Evolutionary conservation across 768 basidiomycete species (phyloP).

Genomic region (Tubosaeta brunneosetosa): DNA sequence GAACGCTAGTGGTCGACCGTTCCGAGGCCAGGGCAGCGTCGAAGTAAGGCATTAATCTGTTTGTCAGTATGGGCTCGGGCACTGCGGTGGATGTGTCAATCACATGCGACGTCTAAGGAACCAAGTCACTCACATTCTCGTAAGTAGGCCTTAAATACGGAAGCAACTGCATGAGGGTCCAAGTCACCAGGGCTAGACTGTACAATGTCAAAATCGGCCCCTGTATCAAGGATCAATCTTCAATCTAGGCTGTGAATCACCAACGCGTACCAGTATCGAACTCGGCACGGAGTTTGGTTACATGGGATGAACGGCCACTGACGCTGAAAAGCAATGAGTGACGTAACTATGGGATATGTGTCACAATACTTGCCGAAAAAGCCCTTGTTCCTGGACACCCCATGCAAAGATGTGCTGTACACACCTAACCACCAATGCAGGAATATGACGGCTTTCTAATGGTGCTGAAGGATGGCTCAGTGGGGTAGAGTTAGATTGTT

Average conservation of each 20-base stretch:
- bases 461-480: slow-evolving; percentile 20
- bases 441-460: slow-evolving; percentile 52
- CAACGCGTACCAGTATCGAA: slow-evolving; percentile 67
- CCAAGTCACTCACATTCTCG: slow-evolving; percentile 71
- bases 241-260: neutral
- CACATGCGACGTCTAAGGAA: neutral
- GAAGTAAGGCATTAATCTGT: slow-evolving; percentile 65
- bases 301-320: slow-evolving; percentile 78
- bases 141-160: slow-evolving; percentile 87
- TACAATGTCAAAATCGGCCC: slow-evolving; percentile 81
- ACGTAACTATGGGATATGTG: neutral
- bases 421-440: slow-evolving; percentile 77
- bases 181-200: slow-evolving; percentile 79
- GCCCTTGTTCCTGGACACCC: slow-evolving; percentile 83
- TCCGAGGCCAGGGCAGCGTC: slow-evolving; percentile 70
- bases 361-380: slow-evolving; percentile 64
- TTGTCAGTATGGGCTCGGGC: slow-evolving; percentile 81
- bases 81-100: slow-evolving; percentile 45
- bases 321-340: slow-evolving; percentile 46
- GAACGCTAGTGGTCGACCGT: slow-evolving; percentile 29
- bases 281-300: slow-evolving; percentile 66
- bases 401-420: slow-evolving; percentile 77
- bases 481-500: neutral
- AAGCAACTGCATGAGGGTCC: slow-evolving; percentile 92
- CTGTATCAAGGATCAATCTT: slow-evolving; percentile 34